A percentile compares a stretch with the other conserved stretches of the same genome.
Evolutionary conservation across 768 basidiomycete genomes (phyloP).

Genomic region (Podaxis carcinomalis): DNA sequence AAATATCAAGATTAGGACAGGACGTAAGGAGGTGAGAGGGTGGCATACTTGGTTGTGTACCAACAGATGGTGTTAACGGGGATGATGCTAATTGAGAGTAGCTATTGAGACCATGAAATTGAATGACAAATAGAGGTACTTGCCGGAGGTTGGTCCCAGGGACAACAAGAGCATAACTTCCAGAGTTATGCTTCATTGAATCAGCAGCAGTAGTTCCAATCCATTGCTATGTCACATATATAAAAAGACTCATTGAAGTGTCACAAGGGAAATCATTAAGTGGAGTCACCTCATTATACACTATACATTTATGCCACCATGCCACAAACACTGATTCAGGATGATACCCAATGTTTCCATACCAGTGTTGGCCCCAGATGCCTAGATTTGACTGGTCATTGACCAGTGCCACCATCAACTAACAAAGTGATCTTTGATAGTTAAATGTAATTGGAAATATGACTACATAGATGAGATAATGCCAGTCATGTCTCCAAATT

Average conservation of each 20-base stretch:
- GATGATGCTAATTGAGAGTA: slow-evolving; percentile 39
- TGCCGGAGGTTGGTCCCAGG: slow-evolving; percentile 47
- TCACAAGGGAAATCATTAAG: slow-evolving; percentile 55
- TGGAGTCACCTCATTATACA: slow-evolving; percentile 52
- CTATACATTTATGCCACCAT: slow-evolving; percentile 21
- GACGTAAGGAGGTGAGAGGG: neutral
- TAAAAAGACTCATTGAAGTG: slow-evolving; percentile 52
- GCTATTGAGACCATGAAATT: neutral
- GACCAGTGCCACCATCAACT: no score
- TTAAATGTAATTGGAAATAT: no score
- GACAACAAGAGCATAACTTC: slow-evolving; percentile 48
- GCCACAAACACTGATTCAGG: neutral
- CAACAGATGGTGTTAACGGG: slow-evolving; percentile 59
- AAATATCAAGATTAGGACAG: neutral
- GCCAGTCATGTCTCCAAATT: no score
- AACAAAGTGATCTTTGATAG: no score
- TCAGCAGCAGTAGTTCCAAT: slow-evolving; percentile 37
- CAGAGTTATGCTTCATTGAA: slow-evolving; percentile 43
- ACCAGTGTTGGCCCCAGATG: no score
- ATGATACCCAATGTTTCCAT: slow-evolving; percentile 37
- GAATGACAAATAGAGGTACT: neutral
- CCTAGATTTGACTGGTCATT: no score
- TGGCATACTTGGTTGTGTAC: slow-evolving; percentile 51
- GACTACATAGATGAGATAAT: no score
- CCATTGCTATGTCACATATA: slow-evolving; percentile 32